Evolutionary conservation across 306 rosid species (phyloP), one percentile per base, ranked within the genome.

Genomic region (Trifolium repens): DNA sequence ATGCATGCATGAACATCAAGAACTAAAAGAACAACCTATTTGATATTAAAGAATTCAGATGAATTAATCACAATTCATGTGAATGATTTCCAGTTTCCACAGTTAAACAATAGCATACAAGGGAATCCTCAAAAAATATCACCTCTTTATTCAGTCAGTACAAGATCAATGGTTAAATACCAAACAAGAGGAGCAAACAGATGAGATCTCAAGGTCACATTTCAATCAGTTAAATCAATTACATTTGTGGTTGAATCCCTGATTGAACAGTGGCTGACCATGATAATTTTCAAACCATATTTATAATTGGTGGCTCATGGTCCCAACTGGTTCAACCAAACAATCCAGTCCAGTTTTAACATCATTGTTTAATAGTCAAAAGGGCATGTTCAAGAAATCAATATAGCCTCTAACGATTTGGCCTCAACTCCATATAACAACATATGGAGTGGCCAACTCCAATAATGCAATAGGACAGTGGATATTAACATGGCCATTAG

Each of bases 1-100:
- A 94, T 94, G 88, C 96, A 87, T 11, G 99, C 97, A 84, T 90
- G 97, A 85, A 94, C 88, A 66, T 94, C 96, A 24, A 94, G 96
- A 82, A 90, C 99, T 75, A 94, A 89, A 65, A 94, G 97, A 79
- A 94, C 99, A 72, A 94, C 99, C 99, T 94, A 76, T 59, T 70
- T 55, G 76, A 62, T 39, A 59, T 73, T 50, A 57, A 46, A 70
- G 13, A 72, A 67, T 17, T 32, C 55, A 75, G 50, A 72, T 27
- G 52, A 75, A 67, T 82, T 67, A 75, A 58, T 53, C 32, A 53
- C 11, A 44, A 66, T 40, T 67, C 77, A 69, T 40, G 72, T 52
- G 67, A 44, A 65, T 63, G 42, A 59, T 52, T 52, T 78, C 72
- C 65, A 40, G 54, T 22, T 42, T 67, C 55, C 39, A 26, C 22